phyloP scores from a whole-genome alignment of 176 grass and related monocot species.

The Carex pumila region DNA sequence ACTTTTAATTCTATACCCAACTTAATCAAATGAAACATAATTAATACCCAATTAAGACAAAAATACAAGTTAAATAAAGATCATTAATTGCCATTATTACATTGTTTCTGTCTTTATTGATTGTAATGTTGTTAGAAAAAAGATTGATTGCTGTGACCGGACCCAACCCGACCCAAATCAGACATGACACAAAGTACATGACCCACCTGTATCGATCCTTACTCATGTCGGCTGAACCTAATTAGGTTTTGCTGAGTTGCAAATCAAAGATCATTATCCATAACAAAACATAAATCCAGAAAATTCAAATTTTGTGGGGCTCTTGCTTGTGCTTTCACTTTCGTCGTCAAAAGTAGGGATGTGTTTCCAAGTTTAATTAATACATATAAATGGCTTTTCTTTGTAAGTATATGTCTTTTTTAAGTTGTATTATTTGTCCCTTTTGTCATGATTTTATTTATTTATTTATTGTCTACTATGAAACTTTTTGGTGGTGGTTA shows the following conservation, averaged over 20 bases:
- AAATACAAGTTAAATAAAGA: not conserved
- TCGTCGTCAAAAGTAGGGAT: not conserved
- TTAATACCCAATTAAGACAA: not conserved
- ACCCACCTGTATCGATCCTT: slow-evolving; percentile 8
- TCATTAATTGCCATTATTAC: slow-evolving; percentile 3
- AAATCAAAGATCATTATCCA: not conserved
- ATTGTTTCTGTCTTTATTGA: not conserved
- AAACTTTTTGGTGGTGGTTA: not conserved
- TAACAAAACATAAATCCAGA: not conserved
- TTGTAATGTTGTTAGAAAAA: not conserved
- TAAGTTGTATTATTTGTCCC: not conserved
- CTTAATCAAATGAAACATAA: not conserved
- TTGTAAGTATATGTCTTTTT: not conserved
- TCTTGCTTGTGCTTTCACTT: not conserved
- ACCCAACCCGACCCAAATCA: not conserved
- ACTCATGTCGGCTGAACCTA: slow-evolving; percentile 1
- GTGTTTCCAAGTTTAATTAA: not conserved
- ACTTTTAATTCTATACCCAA: not conserved
- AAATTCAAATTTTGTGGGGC: slow-evolving; percentile 2
- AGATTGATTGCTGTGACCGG: not conserved
- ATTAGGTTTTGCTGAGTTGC: not conserved
- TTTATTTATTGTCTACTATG: not conserved
- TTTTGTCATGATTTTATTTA: not conserved
- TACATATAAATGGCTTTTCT: not conserved
- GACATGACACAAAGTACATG: not conserved